phyloP scores from a whole-genome alignment of 2,329 filamentous ascomycete genomes.

The Ploettnerulaceae sp. region DNA sequence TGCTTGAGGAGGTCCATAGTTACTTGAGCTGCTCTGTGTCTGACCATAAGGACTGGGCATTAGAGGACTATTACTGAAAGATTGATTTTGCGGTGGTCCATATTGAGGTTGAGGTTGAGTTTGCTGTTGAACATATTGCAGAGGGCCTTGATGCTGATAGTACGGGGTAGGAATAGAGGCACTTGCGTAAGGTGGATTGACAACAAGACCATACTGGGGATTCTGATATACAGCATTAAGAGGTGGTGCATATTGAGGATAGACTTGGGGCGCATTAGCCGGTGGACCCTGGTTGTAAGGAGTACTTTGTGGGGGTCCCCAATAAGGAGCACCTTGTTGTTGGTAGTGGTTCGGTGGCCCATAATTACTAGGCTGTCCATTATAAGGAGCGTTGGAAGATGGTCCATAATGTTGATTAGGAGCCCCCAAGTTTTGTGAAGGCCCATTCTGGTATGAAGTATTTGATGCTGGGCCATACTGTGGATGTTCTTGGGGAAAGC shows the following conservation, averaged over 20 bases:
- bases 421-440: neutral
- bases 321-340: slow-evolving; percentile 13
- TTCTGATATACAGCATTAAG: slow-evolving; percentile 4
- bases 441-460: slow-evolving; percentile 1
- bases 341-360: neutral
- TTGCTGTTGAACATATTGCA: slow-evolving; percentile 10
- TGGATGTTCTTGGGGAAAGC: neutral
- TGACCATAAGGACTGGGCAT: slow-evolving; percentile 7
- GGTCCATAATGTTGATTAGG: slow-evolving; percentile 2
- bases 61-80: slow-evolving; percentile 5
- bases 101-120: slow-evolving; percentile 3
- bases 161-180: neutral
- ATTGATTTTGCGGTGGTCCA: slow-evolving; percentile 8
- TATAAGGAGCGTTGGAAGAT: slow-evolving; percentile 7
- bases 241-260: neutral
- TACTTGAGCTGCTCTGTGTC: slow-evolving; percentile 14
- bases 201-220: neutral
- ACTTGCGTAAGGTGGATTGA: neutral
- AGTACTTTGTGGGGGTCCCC: slow-evolving; percentile 9
- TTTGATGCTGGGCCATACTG: slow-evolving; percentile 9
- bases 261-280: neutral
- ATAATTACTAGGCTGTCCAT: slow-evolving; percentile 4
- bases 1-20: slow-evolving; percentile 17
- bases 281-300: slow-evolving; percentile 8
- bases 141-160: slow-evolving; percentile 1